phyloP scores from a whole-genome alignment of 164 flowering plant species.

The Liquidambar formosana region DNA sequence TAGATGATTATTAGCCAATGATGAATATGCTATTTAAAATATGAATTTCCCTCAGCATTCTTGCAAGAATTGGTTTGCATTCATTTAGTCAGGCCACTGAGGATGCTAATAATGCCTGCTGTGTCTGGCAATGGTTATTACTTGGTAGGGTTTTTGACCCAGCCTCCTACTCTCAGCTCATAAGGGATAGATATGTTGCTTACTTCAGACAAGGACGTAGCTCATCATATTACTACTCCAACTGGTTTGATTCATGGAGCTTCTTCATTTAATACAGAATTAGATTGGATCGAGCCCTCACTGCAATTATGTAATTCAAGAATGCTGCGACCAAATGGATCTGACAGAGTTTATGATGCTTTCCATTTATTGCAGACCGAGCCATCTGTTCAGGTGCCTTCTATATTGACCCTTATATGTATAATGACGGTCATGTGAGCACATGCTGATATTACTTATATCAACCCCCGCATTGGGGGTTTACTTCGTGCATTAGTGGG shows the following conservation, averaged over 20 bases:
- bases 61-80: not conserved
- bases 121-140: not conserved
- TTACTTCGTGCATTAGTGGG: too few species aligned
- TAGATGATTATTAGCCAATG: too few species aligned
- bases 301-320: constrained; percentile 29
- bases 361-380: constrained; percentile 64
- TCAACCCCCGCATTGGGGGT: too few species aligned
- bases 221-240: constrained; percentile 15
- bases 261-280: constrained; percentile 39
- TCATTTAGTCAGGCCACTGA: not conserved
- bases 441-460: too few species aligned
- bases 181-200: constrained; percentile 22
- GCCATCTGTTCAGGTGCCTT: constrained; percentile 66
- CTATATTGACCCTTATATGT: not conserved
- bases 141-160: constrained; percentile 39
- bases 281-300: constrained; percentile 77
- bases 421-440: too few species aligned
- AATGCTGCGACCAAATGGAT: constrained; percentile 30
- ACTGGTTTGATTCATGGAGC: constrained; percentile 10
- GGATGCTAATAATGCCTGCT: not conserved
- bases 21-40: too few species aligned
- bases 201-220: constrained; percentile 19
- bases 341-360: constrained; percentile 53
- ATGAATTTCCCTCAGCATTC: not conserved
- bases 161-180: constrained; percentile 13